These are phyloP conservation scores for Rhizopogon salebrosus DNA, from an alignment of 768 basidiomycete species.

Conservation along the genomic window DNA sequence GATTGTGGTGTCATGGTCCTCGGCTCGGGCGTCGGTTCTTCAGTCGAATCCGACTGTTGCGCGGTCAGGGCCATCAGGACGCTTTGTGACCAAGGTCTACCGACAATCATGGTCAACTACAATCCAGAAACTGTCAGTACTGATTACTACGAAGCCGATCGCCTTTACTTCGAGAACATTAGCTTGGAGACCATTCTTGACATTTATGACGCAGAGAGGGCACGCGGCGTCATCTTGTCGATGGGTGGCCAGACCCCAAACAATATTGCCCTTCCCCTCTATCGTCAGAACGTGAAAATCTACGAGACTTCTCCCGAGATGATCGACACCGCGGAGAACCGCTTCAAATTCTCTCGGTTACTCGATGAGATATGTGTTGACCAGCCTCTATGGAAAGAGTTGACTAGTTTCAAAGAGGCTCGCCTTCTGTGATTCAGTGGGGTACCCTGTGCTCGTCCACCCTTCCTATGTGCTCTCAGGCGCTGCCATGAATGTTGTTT, in stretches of 20 bases:
- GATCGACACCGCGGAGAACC: slow-evolving; percentile 99
- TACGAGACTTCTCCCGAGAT: slow-evolving; percentile 99
- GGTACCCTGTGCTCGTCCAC: slow-evolving; percentile 93
- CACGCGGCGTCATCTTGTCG: slow-evolving; percentile 89
- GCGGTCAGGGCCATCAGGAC: slow-evolving; percentile 97
- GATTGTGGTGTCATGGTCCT: slow-evolving; percentile 96
- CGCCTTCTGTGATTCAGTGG: slow-evolving; percentile 87
- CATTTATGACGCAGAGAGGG: slow-evolving; percentile 88
- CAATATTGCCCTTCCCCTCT: slow-evolving; percentile 94
- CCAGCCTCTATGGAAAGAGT: slow-evolving; percentile 95
- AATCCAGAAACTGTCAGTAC: slow-evolving; percentile 99
- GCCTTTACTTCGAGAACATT: slow-evolving; percentile 99
- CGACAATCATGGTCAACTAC: slow-evolving; percentile 99
- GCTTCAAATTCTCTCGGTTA: slow-evolving; percentile 98
- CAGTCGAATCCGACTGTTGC: slow-evolving; percentile 99
- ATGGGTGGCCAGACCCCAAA: slow-evolving; percentile 99
- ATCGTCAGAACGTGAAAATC: slow-evolving; percentile 96
- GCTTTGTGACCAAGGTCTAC: slow-evolving; percentile 85
- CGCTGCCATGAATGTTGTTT: slow-evolving; percentile 99
- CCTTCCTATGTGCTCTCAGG: slow-evolving; percentile 98
- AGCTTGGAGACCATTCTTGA: slow-evolving; percentile 93
- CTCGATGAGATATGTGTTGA: slow-evolving; percentile 98
- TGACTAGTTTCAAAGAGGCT: slow-evolving; percentile 88
- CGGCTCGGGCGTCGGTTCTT: slow-evolving; percentile 97
- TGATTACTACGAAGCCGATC: slow-evolving; percentile 97